A percentile compares a stretch with the other conserved stretches of the same genome.
Conservation (phyloP, 1,284 basidiomycete species). For the Sanghuangporus baumii region DNA sequence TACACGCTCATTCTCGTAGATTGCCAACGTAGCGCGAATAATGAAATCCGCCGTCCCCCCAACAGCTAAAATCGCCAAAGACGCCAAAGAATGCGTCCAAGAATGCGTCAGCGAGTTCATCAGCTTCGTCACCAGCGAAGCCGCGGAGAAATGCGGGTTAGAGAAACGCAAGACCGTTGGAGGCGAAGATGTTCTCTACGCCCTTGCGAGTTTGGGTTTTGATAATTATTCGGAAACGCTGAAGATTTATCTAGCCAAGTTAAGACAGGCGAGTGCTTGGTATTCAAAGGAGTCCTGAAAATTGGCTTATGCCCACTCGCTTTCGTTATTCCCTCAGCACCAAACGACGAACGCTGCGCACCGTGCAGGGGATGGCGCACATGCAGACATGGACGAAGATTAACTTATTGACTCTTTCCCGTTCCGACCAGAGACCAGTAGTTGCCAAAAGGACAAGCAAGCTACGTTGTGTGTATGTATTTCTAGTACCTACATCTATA, state of each 20-base stretch:
- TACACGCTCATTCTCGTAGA: slow-evolving; percentile 33
- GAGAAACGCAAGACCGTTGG: slow-evolving; percentile 89
- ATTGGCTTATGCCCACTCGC: neutral
- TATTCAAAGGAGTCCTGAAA: neutral
- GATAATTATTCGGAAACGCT: slow-evolving; percentile 91
- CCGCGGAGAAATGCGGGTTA: slow-evolving; percentile 81
- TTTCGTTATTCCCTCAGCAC: slow-evolving; percentile 4
- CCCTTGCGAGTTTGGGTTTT: slow-evolving; percentile 86
- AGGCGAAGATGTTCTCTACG: slow-evolving; percentile 87
- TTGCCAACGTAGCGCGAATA: slow-evolving; percentile 92
- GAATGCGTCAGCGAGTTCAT: slow-evolving; percentile 97
- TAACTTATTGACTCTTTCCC: neutral
- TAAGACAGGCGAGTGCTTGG: slow-evolving; percentile 63
- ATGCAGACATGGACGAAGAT: neutral
- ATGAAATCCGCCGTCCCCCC: slow-evolving; percentile 89
- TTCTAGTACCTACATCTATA: neutral
- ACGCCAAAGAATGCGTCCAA: slow-evolving; percentile 95
- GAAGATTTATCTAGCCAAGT: slow-evolving; percentile 85
- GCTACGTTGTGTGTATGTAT: neutral
- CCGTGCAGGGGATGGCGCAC: slow-evolving; percentile 1
- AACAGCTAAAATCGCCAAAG: slow-evolving; percentile 95
- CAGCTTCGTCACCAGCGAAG: slow-evolving; percentile 89
- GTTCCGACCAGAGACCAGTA: no score
- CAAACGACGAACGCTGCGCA: slow-evolving; percentile 11
- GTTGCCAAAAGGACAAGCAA: no score